Evolutionary conservation across 805 yeast species (phyloP).

Genomic region (Danielia reshetovae): DNA sequence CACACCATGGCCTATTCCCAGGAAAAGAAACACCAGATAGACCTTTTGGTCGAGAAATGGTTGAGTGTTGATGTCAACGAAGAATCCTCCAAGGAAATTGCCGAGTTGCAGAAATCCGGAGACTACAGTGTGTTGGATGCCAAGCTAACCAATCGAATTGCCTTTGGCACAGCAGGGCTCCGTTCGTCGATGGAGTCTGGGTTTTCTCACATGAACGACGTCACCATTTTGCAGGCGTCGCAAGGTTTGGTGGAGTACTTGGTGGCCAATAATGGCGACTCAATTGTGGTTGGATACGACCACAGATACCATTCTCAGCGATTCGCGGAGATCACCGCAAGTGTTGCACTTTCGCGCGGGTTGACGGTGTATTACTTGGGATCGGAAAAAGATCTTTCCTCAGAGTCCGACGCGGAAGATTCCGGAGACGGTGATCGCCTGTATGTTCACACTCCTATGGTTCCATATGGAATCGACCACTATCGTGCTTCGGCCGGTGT

Average conservation of each 20-base stretch:
- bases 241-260: constrained; percentile 68
- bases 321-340: constrained; percentile 77
- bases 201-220: constrained; percentile 80
- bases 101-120: constrained; percentile 32
- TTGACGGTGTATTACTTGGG: constrained; percentile 66
- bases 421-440: constrained; percentile 2
- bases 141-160: constrained; percentile 56
- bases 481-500: constrained; percentile 72
- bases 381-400: constrained; percentile 29
- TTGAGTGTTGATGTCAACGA: constrained; percentile 32
- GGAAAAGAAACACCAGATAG: constrained; percentile 9
- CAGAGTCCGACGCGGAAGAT: constrained; percentile 12
- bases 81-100: constrained; percentile 55
- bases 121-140: constrained; percentile 45
- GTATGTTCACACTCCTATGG: constrained; percentile 80
- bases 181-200: constrained; percentile 90
- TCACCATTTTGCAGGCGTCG: constrained; percentile 86
- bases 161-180: constrained; percentile 93
- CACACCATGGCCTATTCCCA: not conserved
- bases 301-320: constrained; percentile 77
- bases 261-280: constrained; percentile 15
- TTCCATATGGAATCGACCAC: constrained; percentile 77
- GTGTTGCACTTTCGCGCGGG: constrained; percentile 66
- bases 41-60: constrained; percentile 33
- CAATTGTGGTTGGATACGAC: constrained; percentile 85